A percentile compares a stretch with the other conserved stretches of the same genome.
Conservation (phyloP, 2,329 filamentous ascomycete species). For the Penicillium sp. region DNA sequence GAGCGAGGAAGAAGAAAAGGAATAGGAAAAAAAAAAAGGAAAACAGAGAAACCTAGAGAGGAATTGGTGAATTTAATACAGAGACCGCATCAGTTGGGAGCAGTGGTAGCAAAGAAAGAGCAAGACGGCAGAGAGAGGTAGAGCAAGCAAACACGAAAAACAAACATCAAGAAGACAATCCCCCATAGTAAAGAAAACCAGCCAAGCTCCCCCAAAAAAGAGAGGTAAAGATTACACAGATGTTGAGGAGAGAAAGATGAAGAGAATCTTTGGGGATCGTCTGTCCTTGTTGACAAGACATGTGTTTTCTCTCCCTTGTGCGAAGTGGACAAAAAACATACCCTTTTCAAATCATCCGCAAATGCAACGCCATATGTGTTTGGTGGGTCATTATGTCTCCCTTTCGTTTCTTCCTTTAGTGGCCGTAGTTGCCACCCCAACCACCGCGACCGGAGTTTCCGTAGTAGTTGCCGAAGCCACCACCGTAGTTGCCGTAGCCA, state of each 20-base stretch:
- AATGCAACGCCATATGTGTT: constrained; percentile 33
- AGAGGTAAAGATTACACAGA: constrained; percentile 43
- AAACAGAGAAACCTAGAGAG: constrained; percentile 23
- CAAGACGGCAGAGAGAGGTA: constrained; percentile 1
- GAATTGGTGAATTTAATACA: constrained; percentile 40
- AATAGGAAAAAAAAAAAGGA: constrained; percentile 16
- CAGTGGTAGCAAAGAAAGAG: constrained; percentile 33
- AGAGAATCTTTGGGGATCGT: constrained; percentile 24
- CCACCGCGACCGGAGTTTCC: constrained; percentile 45
- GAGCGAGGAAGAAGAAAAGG: constrained; percentile 16
- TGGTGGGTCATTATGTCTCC: constrained; percentile 23
- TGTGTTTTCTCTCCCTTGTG: constrained; percentile 5
- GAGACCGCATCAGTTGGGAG: constrained; percentile 21
- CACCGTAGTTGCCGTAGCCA: constrained; percentile 46
- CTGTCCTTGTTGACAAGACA: constrained; percentile 14
- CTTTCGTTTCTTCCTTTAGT: constrained; percentile 33
- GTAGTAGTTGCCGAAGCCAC: constrained; percentile 46
- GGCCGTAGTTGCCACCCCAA: constrained; percentile 50
- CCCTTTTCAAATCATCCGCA: constrained; percentile 25
- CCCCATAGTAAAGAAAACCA: constrained; percentile 29
- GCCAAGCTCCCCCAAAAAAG: constrained; percentile 39
- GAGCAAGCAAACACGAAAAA: constrained; percentile 11
- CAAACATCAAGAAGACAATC: constrained; percentile 21
- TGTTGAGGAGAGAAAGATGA: constrained; percentile 33
- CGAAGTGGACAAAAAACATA: constrained; percentile 15